Base-by-base conservation (phyloP, 805 yeast species). In the Kockiozyma suomiensis region DNA sequence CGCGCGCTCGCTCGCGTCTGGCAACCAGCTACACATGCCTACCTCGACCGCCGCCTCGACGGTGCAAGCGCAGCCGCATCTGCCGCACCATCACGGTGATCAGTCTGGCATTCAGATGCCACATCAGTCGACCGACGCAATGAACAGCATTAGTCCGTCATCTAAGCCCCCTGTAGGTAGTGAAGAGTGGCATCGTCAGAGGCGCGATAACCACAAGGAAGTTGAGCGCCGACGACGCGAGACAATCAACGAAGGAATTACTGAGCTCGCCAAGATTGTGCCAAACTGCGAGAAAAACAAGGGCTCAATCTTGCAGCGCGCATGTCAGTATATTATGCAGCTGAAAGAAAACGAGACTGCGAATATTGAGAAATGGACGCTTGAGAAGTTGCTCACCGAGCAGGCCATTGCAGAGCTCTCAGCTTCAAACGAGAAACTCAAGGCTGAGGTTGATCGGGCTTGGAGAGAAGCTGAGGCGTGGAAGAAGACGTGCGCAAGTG, bases 181-280 rank as follows among this genome's bases (percentile, higher is more conserved):
- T 32, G 90, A 86, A 47, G 96, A 88, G 72, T 88, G 94, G 93
- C 90, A 87, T 71, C 81, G 81, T 62, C 84, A 85, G 72, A 85
- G 97, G 69, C 86, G 88, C 70, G 89, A 89, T 69, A 92, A 90
- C 74, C 99, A 94, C 78, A 92, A 91, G 75, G 97, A 92, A 75
- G 97, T 92, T 23, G 97, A 92, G 76, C 82, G 96, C 71, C 84
- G 97, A 68, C 83, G 97, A 74, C 83, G 97, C 70, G 96, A 91
- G 72, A 83, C 85, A 49, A 92, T 92, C 71, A 92, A 90, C 75
- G 77, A 80, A 43, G 97, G 97, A n/a, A 90, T 92, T 70, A 85
- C 84, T 69, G 89, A 85, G 68, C 79, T 92, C 68, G 87, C 92
- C 33, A 83, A 83, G 25, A 73, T 92, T 61, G 82, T 92, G 56